These are phyloP conservation scores for Corchorus capsularis DNA, from an alignment of 345 rosid genomes.

Conservation along the genomic window DNA sequence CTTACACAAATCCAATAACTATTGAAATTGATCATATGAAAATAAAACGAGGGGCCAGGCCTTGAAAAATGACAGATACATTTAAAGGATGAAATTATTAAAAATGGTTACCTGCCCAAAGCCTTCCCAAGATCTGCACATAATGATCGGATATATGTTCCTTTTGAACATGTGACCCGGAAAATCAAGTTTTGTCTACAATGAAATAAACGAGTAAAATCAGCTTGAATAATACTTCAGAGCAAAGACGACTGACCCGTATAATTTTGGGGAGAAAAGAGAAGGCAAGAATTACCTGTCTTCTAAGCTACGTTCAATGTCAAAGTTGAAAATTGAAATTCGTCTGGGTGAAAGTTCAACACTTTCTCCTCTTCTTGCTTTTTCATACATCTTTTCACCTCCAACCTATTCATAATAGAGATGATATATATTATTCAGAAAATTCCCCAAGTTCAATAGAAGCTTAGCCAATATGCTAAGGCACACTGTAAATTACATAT, in stretches of 20 bases:
- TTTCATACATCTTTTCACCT: conserved; percentile 96
- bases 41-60: neutral
- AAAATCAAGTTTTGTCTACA: conserved; percentile 90
- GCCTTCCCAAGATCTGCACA: conserved; percentile 96
- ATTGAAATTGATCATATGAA: neutral
- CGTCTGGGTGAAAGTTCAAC: conserved; percentile 86
- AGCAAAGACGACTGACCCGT: neutral
- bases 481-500: neutral
- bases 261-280: neutral
- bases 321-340: conserved; percentile 81
- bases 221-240: neutral
- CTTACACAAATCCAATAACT: neutral
- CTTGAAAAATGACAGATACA: neutral
- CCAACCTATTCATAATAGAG: conserved; percentile 54
- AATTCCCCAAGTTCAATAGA: neutral
- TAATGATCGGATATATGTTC: conserved; percentile 89
- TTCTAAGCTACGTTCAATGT: conserved; percentile 89
- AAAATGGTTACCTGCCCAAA: conserved; percentile 66
- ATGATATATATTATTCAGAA: neutral
- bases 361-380: conserved; percentile 95
- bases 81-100: neutral
- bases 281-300: conserved; percentile 51
- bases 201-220: conserved; percentile 10
- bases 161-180: conserved; percentile 85
- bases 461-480: neutral